Evolutionary conservation across 495 filamentous ascomycete genomes (phyloP).

Genomic region (Aspergillus nidulans): DNA sequence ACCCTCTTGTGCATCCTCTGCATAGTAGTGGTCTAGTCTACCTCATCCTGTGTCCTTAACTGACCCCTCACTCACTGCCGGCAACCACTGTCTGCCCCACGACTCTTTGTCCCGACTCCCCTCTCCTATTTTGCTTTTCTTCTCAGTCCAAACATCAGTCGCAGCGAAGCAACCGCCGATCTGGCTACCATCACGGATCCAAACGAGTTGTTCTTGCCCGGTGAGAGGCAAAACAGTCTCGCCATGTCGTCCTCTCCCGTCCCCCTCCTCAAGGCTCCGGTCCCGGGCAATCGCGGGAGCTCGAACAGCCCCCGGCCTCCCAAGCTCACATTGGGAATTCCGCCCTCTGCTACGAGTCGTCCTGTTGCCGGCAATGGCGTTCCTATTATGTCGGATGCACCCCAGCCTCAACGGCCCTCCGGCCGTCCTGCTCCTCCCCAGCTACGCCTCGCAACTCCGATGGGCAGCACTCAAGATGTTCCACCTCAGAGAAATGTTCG

Average conservation of each 20-base stretch:
- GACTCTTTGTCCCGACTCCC: conserved; percentile 19
- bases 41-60: conserved; percentile 2
- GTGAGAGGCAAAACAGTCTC: conserved; percentile 48
- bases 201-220: conserved; percentile 47
- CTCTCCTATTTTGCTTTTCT: conserved; percentile 9
- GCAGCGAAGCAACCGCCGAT: conserved; percentile 25
- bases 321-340: conserved; percentile 81
- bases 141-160: conserved; percentile 15
- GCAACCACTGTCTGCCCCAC: conserved; percentile 18
- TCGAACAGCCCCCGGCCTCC: conserved; percentile 58
- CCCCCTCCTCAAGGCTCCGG: conserved; percentile 78
- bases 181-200: conserved; percentile 44
- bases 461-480: conserved; percentile 62
- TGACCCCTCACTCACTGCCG: conserved; percentile 15
- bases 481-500: conserved; percentile 59
- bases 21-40: background rate
- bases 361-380: conserved; percentile 49
- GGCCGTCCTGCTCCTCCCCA: conserved; percentile 59
- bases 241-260: conserved; percentile 68
- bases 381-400: conserved; percentile 26
- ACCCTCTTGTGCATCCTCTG: background rate
- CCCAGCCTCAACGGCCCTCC: conserved; percentile 28
- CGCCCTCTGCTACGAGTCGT: conserved; percentile 73
- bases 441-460: conserved; percentile 78
- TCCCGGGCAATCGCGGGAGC: conserved; percentile 65